Percentiles rank a stretch among this genome's conserved stretches.
These are phyloP conservation scores for Allium sativum DNA, from an alignment of 106 monocot species.

Conservation along the genomic window DNA sequence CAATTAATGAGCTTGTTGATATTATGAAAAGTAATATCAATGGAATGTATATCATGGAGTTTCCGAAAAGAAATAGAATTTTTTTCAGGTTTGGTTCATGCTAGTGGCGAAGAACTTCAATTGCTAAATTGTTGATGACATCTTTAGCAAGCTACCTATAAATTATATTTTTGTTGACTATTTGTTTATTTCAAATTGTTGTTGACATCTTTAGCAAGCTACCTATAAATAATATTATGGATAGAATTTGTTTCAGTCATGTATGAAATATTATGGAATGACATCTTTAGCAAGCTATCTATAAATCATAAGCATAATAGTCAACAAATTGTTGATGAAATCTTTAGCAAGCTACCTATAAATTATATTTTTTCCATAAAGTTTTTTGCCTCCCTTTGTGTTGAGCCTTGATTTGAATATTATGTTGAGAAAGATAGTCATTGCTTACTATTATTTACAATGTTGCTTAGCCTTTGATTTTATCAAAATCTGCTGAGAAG, in stretches of 20 bases:
- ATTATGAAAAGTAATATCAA: conserved; percentile 6
- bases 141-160: not conserved
- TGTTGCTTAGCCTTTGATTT: too few relatives aligned
- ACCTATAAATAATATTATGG: not conserved
- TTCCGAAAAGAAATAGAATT: conserved; percentile 53
- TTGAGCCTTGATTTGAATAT: too few relatives aligned
- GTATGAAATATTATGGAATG: too few relatives aligned
- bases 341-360: not conserved
- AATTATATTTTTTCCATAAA: too few relatives aligned
- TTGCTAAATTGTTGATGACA: conserved; percentile 9
- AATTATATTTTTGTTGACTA: conserved; percentile 3
- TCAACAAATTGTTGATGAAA: not conserved
- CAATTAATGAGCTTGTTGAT: conserved; percentile 51
- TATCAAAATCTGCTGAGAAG: too few relatives aligned
- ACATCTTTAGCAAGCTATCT: too few relatives aligned
- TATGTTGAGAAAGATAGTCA: too few relatives aligned
- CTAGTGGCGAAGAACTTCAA: conserved; percentile 89
- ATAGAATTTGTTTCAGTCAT: not conserved
- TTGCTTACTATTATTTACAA: too few relatives aligned
- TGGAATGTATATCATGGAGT: conserved; percentile 16
- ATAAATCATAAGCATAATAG: too few relatives aligned
- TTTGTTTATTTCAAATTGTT: conserved; percentile 1
- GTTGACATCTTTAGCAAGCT: not conserved
- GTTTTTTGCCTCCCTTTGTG: too few relatives aligned
- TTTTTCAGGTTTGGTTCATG: conserved; percentile 61